These are phyloP conservation scores for Plasmodium sp. DNA, from an alignment of 169 alveolate species.

Conservation along the genomic window DNA sequence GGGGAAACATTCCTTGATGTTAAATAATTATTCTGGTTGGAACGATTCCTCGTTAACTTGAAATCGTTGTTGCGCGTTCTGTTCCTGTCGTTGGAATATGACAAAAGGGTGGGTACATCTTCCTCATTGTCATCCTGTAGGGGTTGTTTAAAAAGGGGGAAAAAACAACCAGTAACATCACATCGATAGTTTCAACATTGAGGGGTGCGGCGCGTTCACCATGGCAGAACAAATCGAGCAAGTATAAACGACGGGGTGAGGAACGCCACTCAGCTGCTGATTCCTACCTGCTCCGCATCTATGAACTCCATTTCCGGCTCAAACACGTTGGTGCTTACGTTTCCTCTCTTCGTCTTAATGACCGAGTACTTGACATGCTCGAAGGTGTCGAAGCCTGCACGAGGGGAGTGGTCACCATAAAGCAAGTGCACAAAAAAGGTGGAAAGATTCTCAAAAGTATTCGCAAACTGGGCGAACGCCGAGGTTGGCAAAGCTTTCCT, in stretches of 20 bases:
- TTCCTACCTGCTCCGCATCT: conserved; percentile 84
- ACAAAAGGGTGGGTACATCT: conserved; percentile 84
- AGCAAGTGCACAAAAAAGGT: not conserved
- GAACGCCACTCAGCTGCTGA: not conserved
- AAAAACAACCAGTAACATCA: not conserved
- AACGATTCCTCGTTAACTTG: conserved; percentile 49
- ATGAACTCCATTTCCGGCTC: conserved; percentile 87
- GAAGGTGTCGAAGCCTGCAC: conserved; percentile 77
- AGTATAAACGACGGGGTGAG: not conserved
- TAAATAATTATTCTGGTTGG: conserved; percentile 43
- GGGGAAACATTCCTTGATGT: conserved; percentile 40
- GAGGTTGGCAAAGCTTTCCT: not conserved
- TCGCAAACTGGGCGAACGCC: not conserved
- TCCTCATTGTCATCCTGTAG: conserved; percentile 79
- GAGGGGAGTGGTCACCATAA: not conserved
- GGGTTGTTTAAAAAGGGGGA: not conserved
- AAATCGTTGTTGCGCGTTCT: conserved; percentile 56
- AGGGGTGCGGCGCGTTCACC: not conserved
- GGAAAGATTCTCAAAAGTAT: not conserved
- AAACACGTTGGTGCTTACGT: conserved; percentile 74
- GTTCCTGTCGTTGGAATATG: conserved; percentile 61
- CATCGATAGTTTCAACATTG: not conserved
- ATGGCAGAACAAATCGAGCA: not conserved
- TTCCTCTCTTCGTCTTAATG: conserved; percentile 72
- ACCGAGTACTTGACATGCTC: conserved; percentile 81